A percentile compares a stretch with the other conserved stretches of the same genome.
Conservation (phyloP, 108 stramenopile genomes). For the Pseudonitzschia pungens region DNA sequence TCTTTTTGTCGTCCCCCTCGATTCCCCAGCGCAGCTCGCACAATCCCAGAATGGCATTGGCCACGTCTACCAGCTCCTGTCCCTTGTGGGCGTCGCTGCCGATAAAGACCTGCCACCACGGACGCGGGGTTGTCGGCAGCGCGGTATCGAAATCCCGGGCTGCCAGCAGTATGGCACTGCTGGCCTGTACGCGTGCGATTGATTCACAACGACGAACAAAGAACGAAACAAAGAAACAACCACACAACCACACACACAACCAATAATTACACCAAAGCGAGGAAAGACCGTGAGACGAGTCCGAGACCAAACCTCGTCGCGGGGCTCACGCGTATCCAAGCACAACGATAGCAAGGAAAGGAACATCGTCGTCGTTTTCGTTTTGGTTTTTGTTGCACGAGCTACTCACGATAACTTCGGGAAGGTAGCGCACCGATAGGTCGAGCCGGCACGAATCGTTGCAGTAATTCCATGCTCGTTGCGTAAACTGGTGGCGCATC, state of each 20-base stretch:
- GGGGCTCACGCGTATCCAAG: background rate
- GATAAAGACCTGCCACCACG: constrained; percentile 74
- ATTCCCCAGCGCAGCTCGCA: background rate
- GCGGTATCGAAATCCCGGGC: constrained; percentile 32
- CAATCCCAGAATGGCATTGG: constrained; percentile 59
- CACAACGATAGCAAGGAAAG: no score
- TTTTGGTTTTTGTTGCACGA: no score
- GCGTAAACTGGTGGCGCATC: constrained; percentile 43
- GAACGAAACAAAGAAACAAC: background rate
- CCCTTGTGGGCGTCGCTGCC: constrained; percentile 30
- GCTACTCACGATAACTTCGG: constrained; percentile 65
- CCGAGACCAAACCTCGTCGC: background rate
- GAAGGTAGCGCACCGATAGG: constrained; percentile 68
- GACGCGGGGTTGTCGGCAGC: constrained; percentile 50
- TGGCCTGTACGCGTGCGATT: constrained; percentile 47
- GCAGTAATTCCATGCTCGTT: constrained; percentile 86
- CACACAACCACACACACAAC: background rate
- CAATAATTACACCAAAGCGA: background rate
- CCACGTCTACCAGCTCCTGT: constrained; percentile 42
- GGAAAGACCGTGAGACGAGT: background rate
- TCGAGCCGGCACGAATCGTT: constrained; percentile 83
- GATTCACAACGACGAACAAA: background rate
- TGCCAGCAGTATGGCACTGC: constrained; percentile 61
- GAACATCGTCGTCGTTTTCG: background rate
- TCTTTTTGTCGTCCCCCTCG: background rate